Percentiles rank a stretch among this genome's conserved stretches.
phyloP scores from a whole-genome alignment of 306 rosid genomes.

The Abrus pulchellus region DNA sequence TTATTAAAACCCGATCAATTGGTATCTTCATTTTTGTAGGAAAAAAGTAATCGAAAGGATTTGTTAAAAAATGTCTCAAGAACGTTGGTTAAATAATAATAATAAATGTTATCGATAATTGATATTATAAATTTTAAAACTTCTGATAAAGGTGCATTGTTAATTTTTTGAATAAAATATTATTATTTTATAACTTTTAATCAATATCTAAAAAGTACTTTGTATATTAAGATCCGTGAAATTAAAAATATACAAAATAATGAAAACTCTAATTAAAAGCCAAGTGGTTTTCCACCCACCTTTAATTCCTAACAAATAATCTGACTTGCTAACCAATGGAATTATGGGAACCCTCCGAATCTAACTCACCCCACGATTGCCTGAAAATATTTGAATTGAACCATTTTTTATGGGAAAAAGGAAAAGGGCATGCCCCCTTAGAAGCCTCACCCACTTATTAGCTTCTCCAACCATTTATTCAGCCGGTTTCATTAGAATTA shows the following conservation, averaged over 20 bases:
- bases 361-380: neutral
- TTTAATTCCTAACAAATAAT: neutral
- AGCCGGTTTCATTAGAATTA: neutral
- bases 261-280: neutral
- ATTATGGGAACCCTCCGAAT: constrained; percentile 5
- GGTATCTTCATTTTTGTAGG: no score
- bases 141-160: no score
- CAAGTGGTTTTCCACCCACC: neutral
- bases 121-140: no score
- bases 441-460: neutral
- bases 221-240: no score
- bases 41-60: no score
- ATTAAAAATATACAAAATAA: neutral
- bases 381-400: neutral
- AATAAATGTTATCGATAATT: no score
- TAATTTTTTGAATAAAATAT: no score
- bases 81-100: no score
- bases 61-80: no score
- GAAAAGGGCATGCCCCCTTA: neutral
- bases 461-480: neutral
- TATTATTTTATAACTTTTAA: no score
- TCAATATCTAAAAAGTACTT: no score
- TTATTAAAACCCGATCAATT: no score
- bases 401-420: neutral
- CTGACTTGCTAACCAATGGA: constrained; percentile 17